phyloP scores from a whole-genome alignment of 768 basidiomycete genomes.

The Leccinum arenicola region DNA sequence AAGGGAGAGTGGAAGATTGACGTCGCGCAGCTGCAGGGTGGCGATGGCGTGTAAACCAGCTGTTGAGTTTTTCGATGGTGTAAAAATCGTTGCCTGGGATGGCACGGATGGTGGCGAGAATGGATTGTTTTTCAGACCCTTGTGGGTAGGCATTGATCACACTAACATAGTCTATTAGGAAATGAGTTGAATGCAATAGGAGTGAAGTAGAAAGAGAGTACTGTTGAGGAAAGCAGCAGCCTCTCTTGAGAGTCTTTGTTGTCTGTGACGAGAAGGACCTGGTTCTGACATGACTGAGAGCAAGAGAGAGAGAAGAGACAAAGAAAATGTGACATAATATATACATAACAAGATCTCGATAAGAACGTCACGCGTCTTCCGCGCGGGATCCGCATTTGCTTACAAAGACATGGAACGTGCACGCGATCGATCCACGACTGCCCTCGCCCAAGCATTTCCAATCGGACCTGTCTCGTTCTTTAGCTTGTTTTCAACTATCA shows the following conservation, averaged over 20 bases:
- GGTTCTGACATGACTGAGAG: not conserved
- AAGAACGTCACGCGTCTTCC: conserved; percentile 1
- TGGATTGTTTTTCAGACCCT: conserved; percentile 7
- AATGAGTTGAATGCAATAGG: not conserved
- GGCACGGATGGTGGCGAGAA: conserved; percentile 14
- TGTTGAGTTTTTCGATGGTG: conserved; percentile 15
- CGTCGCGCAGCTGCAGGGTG: not conserved
- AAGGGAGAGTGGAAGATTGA: not conserved
- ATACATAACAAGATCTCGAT: conserved; percentile 1
- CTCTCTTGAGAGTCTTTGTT: conserved; percentile 3
- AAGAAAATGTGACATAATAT: not conserved
- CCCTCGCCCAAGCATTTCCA: conserved; percentile 46
- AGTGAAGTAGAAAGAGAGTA: not conserved
- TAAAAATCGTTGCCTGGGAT: conserved; percentile 23
- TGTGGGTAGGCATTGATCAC: conserved; percentile 14
- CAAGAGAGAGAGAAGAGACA: not conserved
- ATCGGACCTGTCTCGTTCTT: conserved; percentile 57
- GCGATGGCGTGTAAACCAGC: conserved; percentile 27
- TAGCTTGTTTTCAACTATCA: conserved; percentile 62
- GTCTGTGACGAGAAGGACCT: conserved; percentile 1
- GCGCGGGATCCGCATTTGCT: conserved; percentile 16
- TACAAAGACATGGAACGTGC: conserved; percentile 30
- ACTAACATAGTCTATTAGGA: conserved; percentile 19
- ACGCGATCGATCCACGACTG: conserved; percentile 26
- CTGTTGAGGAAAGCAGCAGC: conserved; percentile 7